Conservation (phyloP, 768 basidiomycete genomes). For the Kwoniella pini region DNA sequence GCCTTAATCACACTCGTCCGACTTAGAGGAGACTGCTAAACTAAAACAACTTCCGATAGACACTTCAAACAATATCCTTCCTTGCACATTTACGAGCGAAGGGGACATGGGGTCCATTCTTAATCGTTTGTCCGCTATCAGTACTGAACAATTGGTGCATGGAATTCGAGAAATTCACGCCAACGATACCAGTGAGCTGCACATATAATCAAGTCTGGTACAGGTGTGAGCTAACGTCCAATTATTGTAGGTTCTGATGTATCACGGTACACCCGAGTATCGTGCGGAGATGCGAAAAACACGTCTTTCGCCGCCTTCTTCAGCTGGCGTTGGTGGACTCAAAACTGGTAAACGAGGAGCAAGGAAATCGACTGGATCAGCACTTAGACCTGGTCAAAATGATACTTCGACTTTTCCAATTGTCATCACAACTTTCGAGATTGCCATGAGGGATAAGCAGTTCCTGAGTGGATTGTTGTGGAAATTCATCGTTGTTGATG, state of each 20-base stretch:
- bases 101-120: conserved; percentile 70
- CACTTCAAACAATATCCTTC: conserved; percentile 92
- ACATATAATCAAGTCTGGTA: background rate
- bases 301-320: conserved; percentile 58
- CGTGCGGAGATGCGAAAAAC: conserved; percentile 75
- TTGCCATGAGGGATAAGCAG: conserved; percentile 78
- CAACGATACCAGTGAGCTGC: conserved; percentile 61
- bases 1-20: background rate
- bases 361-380: conserved; percentile 29
- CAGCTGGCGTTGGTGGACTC: conserved; percentile 41
- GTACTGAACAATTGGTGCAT: conserved; percentile 89
- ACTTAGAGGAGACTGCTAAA: background rate
- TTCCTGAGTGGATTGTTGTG: conserved; percentile 65
- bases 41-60: conserved; percentile 65
- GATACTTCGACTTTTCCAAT: conserved; percentile 66
- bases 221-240: conserved; percentile 55
- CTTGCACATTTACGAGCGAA: conserved; percentile 83
- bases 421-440: conserved; percentile 89
- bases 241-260: conserved; percentile 72
- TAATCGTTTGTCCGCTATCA: conserved; percentile 89
- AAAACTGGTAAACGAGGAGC: conserved; percentile 28
- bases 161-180: conserved; percentile 83
- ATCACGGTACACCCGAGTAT: conserved; percentile 80
- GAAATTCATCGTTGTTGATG: conserved; percentile 78
- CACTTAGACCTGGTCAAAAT: conserved; percentile 38